Evolutionary conservation across 495 filamentous ascomycete genomes (phyloP).

Genomic region (Neurospora sp.): DNA sequence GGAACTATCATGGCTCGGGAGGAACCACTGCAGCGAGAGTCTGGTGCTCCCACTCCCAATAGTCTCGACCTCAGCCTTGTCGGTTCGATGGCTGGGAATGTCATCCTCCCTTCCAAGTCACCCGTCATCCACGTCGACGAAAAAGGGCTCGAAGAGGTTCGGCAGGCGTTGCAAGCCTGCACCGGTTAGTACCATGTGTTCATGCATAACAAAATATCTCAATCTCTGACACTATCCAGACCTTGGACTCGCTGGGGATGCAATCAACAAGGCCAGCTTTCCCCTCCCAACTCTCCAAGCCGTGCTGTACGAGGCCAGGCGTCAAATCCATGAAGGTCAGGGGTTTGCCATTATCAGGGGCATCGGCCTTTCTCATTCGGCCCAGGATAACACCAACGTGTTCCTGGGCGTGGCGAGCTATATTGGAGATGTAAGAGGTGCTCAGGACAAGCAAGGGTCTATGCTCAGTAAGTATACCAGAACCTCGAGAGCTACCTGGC

Average conservation of each 20-base stretch:
- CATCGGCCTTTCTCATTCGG: conserved; percentile 20
- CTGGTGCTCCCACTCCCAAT: not conserved
- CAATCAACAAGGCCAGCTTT: conserved; percentile 26
- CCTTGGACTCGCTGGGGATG: conserved; percentile 25
- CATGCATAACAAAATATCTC: not conserved
- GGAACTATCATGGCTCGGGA: not conserved
- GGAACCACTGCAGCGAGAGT: not conserved
- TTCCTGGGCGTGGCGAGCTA: conserved; percentile 43
- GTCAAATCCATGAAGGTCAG: conserved; percentile 29
- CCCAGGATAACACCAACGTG: conserved; percentile 36
- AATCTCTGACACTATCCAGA: conserved; percentile 15
- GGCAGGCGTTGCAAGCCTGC: conserved; percentile 13
- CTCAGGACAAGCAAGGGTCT: conserved; percentile 37
- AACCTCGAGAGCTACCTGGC: not conserved
- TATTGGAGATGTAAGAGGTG: conserved; percentile 37
- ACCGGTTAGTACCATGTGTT: conserved; percentile 22
- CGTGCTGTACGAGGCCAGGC: conserved; percentile 21
- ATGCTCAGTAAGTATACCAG: conserved; percentile 31
- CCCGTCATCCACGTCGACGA: conserved; percentile 4
- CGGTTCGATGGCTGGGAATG: conserved; percentile 7
- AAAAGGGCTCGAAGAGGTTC: conserved; percentile 6
- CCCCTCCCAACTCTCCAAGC: conserved; percentile 26
- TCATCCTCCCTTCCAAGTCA: not conserved
- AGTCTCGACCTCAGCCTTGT: not conserved
- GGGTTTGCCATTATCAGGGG: conserved; percentile 43